A percentile compares a stretch with the other conserved stretches of the same genome.
Evolutionary conservation across 2,329 filamentous ascomycete genomes (phyloP).

Genomic region (Aotearoamyces nothofagi): DNA sequence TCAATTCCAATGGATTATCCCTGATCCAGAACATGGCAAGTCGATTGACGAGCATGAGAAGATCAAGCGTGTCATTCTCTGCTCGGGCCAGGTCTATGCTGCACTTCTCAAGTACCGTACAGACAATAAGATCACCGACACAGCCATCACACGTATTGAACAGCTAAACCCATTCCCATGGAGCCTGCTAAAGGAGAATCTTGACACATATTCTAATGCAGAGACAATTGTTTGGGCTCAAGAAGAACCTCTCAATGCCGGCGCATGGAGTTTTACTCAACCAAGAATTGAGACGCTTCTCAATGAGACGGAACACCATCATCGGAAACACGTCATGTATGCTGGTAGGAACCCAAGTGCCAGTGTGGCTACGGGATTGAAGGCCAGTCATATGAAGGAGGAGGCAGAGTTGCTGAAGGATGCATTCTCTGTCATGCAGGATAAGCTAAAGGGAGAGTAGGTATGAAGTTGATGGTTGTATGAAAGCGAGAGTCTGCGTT

Average conservation of each 20-base stretch:
- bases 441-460: conserved; percentile 47
- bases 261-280: conserved; percentile 94
- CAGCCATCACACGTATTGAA: conserved; percentile 89
- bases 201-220: conserved; percentile 93
- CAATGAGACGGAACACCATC: conserved; percentile 83
- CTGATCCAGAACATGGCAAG: conserved; percentile 71
- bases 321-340: conserved; percentile 93
- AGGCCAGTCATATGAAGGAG: conserved; percentile 79
- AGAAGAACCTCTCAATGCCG: conserved; percentile 94
- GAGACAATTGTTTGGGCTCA: conserved; percentile 96
- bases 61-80: conserved; percentile 89
- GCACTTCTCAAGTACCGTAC: conserved; percentile 83
- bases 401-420: conserved; percentile 67
- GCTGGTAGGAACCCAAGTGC: conserved; percentile 88
- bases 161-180: conserved; percentile 99
- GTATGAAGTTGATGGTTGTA: not conserved
- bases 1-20: conserved; percentile 94
- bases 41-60: conserved; percentile 66
- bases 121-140: conserved; percentile 73
- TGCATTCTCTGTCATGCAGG: conserved; percentile 49
- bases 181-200: conserved; percentile 90
- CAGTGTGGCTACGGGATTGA: conserved; percentile 84
- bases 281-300: conserved; percentile 92
- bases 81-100: conserved; percentile 86
- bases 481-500: conserved; percentile 1